Evolutionary conservation across 805 yeast genomes (phyloP), one percentile per base, ranked within the genome.

Genomic region (Barnettozyma populi): DNA sequence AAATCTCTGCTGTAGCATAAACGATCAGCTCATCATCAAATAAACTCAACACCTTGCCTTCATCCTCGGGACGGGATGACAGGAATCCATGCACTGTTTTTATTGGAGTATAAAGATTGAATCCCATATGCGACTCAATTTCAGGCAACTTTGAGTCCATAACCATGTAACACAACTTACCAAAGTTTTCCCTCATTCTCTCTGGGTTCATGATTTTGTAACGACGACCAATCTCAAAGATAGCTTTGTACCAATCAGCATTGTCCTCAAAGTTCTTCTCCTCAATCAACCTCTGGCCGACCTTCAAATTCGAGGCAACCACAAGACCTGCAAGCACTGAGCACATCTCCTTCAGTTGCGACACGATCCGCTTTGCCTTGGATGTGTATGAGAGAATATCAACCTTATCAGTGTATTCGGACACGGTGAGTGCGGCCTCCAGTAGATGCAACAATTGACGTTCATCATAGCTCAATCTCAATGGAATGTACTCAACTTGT

Each of bases 141-240:
- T 85, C 89, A 0, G 89, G 85, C 25, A 84, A 65, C 41, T 86
- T 69, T 2, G 94, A 86, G 64, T 86, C 95, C 94, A 86, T 86
- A 34, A 85, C 80, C 86, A 86, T 86, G 63, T 86, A 86, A 67
- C 86, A 82, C 48, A 86, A 68, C 57, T 86, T 85, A 41, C 95
- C 95, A 62, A 80, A 86, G 5, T 81, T 81, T 57, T 82, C 86
- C 52, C 90, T 74, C 86, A 86, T 82, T 56, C 79, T 74, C 55
- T 86, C 90, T 0, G 95, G 95, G 58, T 86, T 86, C 90, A 86
- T 82, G 56, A 86, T 81, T 61, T 86, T 86, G 67, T 86, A 86
- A 39, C 94, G 72, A 57, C 94, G 72, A 21, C 94, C 94, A 51
- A 86, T 79, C 65, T 86, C 94, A 62, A 86, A 86, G 7, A 86